Evolutionary conservation across 192 early-diverging fungal species (phyloP), one percentile per base, ranked within the genome.

Genomic region (Geranomyces variabilis): DNA sequence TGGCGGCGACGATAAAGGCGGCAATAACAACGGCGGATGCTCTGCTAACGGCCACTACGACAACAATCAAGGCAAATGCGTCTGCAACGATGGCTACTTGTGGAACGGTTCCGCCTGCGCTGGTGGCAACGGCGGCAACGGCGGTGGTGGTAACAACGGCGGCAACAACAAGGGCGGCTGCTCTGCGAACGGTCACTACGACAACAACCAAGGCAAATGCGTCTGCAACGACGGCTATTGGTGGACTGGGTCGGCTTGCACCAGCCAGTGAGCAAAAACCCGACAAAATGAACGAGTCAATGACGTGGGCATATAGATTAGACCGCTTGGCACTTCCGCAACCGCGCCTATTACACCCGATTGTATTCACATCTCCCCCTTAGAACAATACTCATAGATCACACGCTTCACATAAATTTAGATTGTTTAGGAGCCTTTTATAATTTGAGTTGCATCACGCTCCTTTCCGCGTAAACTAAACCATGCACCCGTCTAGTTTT

Each of bases 121-220:
- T 26, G 56, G 56, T 57, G 56, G 56, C 56, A 57, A 28, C 26
- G 56, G 56, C 56, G 56, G 56, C 46, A 47, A 47, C 46, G 46
- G 46, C 46, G 46, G 46, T 47, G 46, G 46, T 19, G 19, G 46
- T 19, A 57, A 28, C n/a, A n/a, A n/a, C n/a, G n/a, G n/a, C n/a
- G n/a, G 46, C 46, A 19, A 19, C 12, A 47, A 47, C 46, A 47
- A 47, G 12, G 19, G 46, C 46, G 46, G 46, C 46, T 47, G 46
- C 46, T 47, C 46, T 12, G 46, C 46, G 12, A 47, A 47, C 19
- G 46, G 46, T 19, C 46, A 47, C 46, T 47, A 47, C 19, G 46
- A 47, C 46, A 47, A 47, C 46, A 19, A 47, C 19, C 46, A 47
- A 19, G 46, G 46, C 12, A 47, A 47, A 19, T 47, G 46, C 46